Evolutionary conservation across 345 rosid species (phyloP), one percentile per base, ranked within the genome.

Genomic region (Gynandropsis gynandra): DNA sequence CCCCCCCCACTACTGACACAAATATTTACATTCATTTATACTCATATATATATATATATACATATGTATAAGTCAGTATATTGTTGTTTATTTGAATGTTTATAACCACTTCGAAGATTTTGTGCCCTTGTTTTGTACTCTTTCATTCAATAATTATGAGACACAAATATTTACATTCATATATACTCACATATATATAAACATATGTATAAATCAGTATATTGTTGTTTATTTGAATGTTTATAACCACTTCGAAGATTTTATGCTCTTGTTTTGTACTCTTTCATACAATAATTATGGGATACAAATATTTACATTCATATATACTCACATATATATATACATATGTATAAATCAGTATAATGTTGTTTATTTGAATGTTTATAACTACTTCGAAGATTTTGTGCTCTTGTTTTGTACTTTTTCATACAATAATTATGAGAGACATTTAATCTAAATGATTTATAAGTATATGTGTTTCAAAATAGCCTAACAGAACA

Each of bases 181-280:
- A 7, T 33, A 33, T 33, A 7, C 32, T 44, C 51, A 37, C 43
- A 56, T 57, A 17, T 56, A 44, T 47, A 45, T 65, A 51, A 45
- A 32, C 6, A 46, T 58, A 65, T 65, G 10, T 33, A 33, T 33
- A 7, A n/a, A n/a, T 65, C n/a, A n/a, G n/a, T 47, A 65, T 65
- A 65, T 58, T 65, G 59, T 65, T 65, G 70, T 64, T 58, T 65
- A 65, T 52, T 65, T 59, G 58, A 65, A 65, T 65, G 70, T 65
- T n/a, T n/a, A n/a, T n/a, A n/a, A n/a, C n/a, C n/a, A n/a, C n/a
- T n/a, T n/a, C n/a, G n/a, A n/a, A n/a, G n/a, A n/a, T n/a, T n/a
- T n/a, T n/a, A n/a, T n/a, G n/a, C n/a, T n/a, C n/a, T n/a, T n/a
- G n/a, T n/a, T n/a, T n/a, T n/a, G n/a, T n/a, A n/a, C n/a, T n/a